Evolutionary conservation across 2,329 filamentous ascomycete genomes (phyloP).

Genomic region (Myotisia sp.): DNA sequence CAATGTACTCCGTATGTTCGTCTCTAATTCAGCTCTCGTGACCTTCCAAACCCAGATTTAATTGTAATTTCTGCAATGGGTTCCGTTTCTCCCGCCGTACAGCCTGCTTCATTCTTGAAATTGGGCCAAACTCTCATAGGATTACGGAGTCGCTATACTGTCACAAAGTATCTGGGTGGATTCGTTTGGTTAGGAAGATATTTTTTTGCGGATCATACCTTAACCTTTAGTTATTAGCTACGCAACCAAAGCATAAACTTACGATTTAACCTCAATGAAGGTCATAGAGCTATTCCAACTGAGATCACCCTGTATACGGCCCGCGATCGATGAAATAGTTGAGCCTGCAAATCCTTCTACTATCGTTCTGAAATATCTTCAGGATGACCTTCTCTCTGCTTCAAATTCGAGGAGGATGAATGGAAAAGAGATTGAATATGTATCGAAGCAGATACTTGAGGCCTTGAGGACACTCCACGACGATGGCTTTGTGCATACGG

Average conservation of each 20-base stretch:
- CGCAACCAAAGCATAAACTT: slow-evolving; percentile 8
- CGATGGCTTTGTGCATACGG: slow-evolving; percentile 14
- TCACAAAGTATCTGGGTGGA: slow-evolving; percentile 9
- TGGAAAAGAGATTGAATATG: slow-evolving; percentile 11
- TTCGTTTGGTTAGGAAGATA: slow-evolving; percentile 8
- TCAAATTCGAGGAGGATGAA: slow-evolving; percentile 9
- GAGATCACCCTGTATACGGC: slow-evolving; percentile 12
- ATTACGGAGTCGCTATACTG: slow-evolving; percentile 2
- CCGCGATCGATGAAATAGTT: slow-evolving; percentile 16
- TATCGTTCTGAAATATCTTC: slow-evolving; percentile 14
- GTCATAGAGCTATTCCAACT: slow-evolving; percentile 16
- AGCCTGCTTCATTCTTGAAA: too few relatives aligned
- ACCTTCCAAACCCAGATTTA: too few relatives aligned
- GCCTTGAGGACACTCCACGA: slow-evolving; percentile 11
- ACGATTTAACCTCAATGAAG: background rate
- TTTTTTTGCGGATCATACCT: background rate
- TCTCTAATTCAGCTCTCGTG: too few relatives aligned
- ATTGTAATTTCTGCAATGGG: too few relatives aligned
- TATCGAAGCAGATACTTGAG: slow-evolving; percentile 12
- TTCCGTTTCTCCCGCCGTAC: too few relatives aligned
- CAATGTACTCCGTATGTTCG: too few relatives aligned
- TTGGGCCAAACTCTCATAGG: slow-evolving; percentile 7
- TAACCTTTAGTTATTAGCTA: background rate
- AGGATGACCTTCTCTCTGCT: slow-evolving; percentile 11
- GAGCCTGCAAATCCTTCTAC: slow-evolving; percentile 10